A percentile compares a stretch with the other conserved stretches of the same genome.
Evolutionary conservation across 148 eudicot species (phyloP).

Genomic region (Rhododendron vialii): DNA sequence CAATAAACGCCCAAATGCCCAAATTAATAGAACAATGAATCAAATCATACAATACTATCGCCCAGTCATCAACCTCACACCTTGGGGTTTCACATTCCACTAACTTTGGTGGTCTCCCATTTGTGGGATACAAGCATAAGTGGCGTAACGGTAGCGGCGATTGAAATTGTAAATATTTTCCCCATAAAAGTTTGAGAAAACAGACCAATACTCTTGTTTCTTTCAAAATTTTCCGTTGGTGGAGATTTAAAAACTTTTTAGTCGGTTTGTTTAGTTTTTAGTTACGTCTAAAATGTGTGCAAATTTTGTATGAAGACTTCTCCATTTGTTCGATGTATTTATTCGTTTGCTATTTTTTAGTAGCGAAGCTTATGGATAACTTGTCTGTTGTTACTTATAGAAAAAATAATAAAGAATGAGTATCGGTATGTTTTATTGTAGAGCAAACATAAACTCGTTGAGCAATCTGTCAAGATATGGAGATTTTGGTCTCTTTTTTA

Average conservation of each 20-base stretch:
- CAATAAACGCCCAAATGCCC: not conserved
- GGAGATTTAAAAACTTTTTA: not conserved
- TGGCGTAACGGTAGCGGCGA: not conserved
- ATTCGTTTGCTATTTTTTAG: not conserved
- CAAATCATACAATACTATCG: not conserved
- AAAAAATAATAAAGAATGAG: not conserved
- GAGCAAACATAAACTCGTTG: too few species aligned
- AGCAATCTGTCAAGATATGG: too few species aligned
- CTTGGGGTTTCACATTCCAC: not conserved
- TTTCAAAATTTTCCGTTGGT: not conserved
- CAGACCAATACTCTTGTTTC: not conserved
- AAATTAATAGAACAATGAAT: not conserved
- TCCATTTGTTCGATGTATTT: not conserved
- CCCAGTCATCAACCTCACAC: not conserved
- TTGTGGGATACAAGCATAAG: not conserved
- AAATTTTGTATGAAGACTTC: not conserved
- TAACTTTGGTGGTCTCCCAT: not conserved
- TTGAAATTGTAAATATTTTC: not conserved
- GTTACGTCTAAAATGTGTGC: not conserved
- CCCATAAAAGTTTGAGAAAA: not conserved
- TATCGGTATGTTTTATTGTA: too few species aligned
- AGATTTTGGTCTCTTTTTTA: too few species aligned
- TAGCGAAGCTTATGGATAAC: not conserved
- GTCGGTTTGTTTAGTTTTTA: not conserved
- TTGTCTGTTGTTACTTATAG: not conserved